Percentiles rank a stretch among this genome's conserved stretches.
phyloP scores from a whole-genome alignment of 306 rosid genomes.

The Quercus bicolor region DNA sequence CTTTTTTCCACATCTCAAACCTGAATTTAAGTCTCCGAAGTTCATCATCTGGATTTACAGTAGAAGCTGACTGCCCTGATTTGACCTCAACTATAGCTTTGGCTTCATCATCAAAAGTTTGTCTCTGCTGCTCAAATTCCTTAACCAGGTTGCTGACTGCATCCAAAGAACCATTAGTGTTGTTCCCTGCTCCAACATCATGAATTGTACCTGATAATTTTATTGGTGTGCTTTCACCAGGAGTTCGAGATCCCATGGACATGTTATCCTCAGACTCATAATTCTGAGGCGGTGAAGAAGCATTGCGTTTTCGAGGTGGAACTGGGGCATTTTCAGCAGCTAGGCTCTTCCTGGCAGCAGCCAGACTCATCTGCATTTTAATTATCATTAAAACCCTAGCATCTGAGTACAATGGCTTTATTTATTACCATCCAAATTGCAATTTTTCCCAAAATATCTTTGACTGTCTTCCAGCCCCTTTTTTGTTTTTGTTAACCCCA shows the following conservation, averaged over 20 bases:
- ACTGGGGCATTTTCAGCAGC: conserved; percentile 37
- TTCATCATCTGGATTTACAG: conserved; percentile 49
- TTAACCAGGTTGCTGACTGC: conserved; percentile 54
- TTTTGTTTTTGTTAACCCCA: not conserved
- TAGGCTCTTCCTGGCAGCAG: conserved; percentile 85
- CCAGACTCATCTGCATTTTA: conserved; percentile 75
- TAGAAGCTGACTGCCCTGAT: conserved; percentile 37
- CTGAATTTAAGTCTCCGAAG: conserved; percentile 53
- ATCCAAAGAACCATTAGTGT: conserved; percentile 44
- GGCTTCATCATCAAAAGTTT: conserved; percentile 62
- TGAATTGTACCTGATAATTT: conserved; percentile 40
- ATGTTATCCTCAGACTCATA: conserved; percentile 70
- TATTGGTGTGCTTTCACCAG: conserved; percentile 65
- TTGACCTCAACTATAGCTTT: conserved; percentile 52
- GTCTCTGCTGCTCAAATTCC: conserved; percentile 78
- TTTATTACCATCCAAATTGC: not conserved
- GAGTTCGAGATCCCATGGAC: conserved; percentile 76
- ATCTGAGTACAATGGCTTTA: not conserved
- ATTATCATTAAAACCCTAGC: conserved; percentile 23
- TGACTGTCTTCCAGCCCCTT: not conserved
- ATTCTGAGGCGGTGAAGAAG: conserved; percentile 32
- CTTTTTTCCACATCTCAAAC: conserved; percentile 88
- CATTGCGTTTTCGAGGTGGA: conserved; percentile 48
- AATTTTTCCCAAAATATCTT: not conserved
- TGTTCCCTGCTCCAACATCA: conserved; percentile 45